Evolutionary conservation across 148 eudicot genomes (phyloP).

Genomic region (Spergularia marina): DNA sequence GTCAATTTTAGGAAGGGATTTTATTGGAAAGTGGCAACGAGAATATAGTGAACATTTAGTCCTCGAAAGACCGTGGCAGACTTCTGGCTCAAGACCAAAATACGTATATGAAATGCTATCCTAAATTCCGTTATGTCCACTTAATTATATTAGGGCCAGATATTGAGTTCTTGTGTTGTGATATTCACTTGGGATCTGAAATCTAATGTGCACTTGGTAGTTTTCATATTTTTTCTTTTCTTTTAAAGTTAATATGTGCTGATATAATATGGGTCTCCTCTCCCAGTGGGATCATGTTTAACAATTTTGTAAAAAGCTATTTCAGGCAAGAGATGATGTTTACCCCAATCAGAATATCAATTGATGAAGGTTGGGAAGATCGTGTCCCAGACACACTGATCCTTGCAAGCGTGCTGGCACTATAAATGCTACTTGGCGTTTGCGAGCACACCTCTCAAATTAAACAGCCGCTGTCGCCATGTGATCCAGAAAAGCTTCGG

Average conservation of each 20-base stretch:
- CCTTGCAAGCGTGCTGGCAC: background rate
- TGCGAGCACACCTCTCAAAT: background rate
- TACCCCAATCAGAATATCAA: background rate
- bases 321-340: constrained; percentile 15
- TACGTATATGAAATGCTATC: background rate
- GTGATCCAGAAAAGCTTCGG: constrained; percentile 1
- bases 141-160: background rate
- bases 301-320: background rate
- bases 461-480: background rate
- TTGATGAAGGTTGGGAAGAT: background rate
- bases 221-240: background rate
- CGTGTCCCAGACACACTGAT: background rate
- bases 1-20: too few relatives aligned
- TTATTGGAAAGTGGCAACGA: too few relatives aligned
- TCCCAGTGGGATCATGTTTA: too few relatives aligned
- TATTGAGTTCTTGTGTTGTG: background rate
- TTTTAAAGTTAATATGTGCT: background rate
- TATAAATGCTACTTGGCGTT: constrained; percentile 1
- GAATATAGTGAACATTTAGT: too few relatives aligned
- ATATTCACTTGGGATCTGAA: background rate
- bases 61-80: too few relatives aligned
- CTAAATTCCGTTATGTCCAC: background rate
- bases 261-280: too few relatives aligned
- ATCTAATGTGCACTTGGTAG: too few relatives aligned
- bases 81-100: too few relatives aligned